Percentiles rank a stretch among this genome's conserved stretches.
Conservation (phyloP, 2,329 filamentous ascomycete genomes). For the Calonectria leucothoes region DNA sequence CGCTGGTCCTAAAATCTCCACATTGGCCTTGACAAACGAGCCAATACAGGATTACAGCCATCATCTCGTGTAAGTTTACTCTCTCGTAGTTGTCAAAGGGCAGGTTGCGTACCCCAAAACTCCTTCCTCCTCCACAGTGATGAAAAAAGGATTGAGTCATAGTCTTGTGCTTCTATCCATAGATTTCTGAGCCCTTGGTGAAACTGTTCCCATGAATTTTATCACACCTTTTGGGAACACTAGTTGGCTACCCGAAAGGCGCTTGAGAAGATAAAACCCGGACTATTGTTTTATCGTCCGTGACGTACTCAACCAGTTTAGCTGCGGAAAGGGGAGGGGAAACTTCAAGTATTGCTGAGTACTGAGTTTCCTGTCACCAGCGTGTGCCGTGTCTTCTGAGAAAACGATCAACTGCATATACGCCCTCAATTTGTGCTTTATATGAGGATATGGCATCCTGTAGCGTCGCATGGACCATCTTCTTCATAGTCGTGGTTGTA, state of each 20-base stretch:
- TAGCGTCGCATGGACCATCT: neutral
- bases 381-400: neutral
- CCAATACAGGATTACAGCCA: too few relatives aligned
- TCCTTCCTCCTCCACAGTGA: neutral
- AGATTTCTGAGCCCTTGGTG: neutral
- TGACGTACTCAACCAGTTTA: too few relatives aligned
- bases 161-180: neutral
- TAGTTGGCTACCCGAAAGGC: too few relatives aligned
- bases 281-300: neutral
- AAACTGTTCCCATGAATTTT: too few relatives aligned
- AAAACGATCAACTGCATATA: neutral
- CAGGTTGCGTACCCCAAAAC: neutral
- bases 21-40: too few relatives aligned
- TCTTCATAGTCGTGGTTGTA: neutral
- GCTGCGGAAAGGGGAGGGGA: too few relatives aligned
- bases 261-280: too few relatives aligned
- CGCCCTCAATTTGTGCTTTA: neutral
- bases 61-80: too few relatives aligned
- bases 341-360: neutral
- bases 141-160: neutral
- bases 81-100: neutral
- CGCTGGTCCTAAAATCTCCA: too few relatives aligned
- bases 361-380: neutral
- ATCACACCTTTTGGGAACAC: too few relatives aligned
- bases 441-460: neutral